These are phyloP conservation scores for Pichia cabralensis DNA, from an alignment of 805 yeast genomes.

Conservation along the genomic window DNA sequence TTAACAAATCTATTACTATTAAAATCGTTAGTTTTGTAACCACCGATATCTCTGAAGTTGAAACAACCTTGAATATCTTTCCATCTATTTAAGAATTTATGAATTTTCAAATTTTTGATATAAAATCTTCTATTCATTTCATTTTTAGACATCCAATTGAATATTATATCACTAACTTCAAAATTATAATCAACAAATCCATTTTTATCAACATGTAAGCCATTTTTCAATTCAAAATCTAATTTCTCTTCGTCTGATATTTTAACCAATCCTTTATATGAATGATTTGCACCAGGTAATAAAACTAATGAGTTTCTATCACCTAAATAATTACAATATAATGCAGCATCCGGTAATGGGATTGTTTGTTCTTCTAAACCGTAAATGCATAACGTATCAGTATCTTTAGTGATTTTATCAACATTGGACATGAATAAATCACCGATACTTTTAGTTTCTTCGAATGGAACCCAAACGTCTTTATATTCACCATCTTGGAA, in stretches of 20 bases:
- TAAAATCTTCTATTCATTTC: slow-evolving; percentile 47
- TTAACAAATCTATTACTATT: slow-evolving; percentile 32
- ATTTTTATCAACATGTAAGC: slow-evolving; percentile 25
- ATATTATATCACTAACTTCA: slow-evolving; percentile 38
- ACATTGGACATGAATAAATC: slow-evolving; percentile 32
- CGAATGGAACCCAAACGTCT: slow-evolving; percentile 32
- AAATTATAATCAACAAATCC: slow-evolving; percentile 47
- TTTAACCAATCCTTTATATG: slow-evolving; percentile 47
- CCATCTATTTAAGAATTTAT: slow-evolving; percentile 41
- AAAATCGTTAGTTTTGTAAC: slow-evolving; percentile 46
- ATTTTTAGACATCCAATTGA: slow-evolving; percentile 32
- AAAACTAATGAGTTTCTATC: slow-evolving; percentile 49
- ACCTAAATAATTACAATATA: slow-evolving; percentile 47
- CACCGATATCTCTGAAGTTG: slow-evolving; percentile 77
- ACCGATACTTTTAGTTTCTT: slow-evolving; percentile 44
- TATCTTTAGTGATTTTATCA: slow-evolving; percentile 31
- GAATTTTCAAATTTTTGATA: slow-evolving; percentile 26
- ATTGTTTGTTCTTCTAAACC: slow-evolving; percentile 62
- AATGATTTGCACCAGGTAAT: slow-evolving; percentile 70
- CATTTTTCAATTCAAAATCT: too few relatives aligned
- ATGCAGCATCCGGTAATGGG: slow-evolving; percentile 51
- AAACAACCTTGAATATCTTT: slow-evolving; percentile 53
- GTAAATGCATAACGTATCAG: slow-evolving; percentile 50
- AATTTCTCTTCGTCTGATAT: slow-evolving; percentile 25
- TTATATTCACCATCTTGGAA: slow-evolving; percentile 42